phyloP scores from a whole-genome alignment of 331 rosid genomes.

The Arachis monticola region DNA sequence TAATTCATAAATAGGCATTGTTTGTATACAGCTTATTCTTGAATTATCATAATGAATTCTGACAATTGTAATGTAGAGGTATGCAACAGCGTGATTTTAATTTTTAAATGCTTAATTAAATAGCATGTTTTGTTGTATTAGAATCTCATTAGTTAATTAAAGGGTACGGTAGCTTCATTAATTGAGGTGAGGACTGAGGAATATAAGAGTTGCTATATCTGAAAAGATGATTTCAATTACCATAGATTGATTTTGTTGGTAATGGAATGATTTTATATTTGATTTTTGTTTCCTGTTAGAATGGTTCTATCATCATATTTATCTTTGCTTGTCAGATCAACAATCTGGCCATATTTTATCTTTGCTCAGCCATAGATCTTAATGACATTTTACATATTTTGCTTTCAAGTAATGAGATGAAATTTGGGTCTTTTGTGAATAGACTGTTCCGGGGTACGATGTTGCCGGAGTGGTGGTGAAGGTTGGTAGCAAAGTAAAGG shows the following conservation, averaged over 20 bases:
- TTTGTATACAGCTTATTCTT: too few species aligned
- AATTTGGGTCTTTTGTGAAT: slow-evolving; percentile 11
- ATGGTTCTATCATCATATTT: too few species aligned
- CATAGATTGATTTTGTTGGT: too few species aligned
- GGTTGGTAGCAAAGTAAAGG: slow-evolving; percentile 77
- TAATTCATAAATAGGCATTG: too few species aligned
- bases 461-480: slow-evolving; percentile 88
- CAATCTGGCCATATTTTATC: too few species aligned
- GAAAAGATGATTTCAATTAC: not conserved
- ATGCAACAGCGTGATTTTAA: not conserved
- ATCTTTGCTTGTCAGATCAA: too few species aligned
- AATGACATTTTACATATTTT: too few species aligned
- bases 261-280: too few species aligned
- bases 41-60: too few species aligned
- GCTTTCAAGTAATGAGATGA: too few species aligned
- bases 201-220: not conserved
- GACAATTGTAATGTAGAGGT: not conserved
- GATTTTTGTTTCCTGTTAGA: too few species aligned
- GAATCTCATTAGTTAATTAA: not conserved
- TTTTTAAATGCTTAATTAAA: not conserved
- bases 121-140: not conserved
- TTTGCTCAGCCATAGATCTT: too few species aligned
- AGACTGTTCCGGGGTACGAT: slow-evolving; percentile 98
- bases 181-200: not conserved
- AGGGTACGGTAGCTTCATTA: not conserved